These are phyloP conservation scores for Mariannaea sp. DNA, from an alignment of 2,329 filamentous ascomycete genomes.

Conservation along the genomic window DNA sequence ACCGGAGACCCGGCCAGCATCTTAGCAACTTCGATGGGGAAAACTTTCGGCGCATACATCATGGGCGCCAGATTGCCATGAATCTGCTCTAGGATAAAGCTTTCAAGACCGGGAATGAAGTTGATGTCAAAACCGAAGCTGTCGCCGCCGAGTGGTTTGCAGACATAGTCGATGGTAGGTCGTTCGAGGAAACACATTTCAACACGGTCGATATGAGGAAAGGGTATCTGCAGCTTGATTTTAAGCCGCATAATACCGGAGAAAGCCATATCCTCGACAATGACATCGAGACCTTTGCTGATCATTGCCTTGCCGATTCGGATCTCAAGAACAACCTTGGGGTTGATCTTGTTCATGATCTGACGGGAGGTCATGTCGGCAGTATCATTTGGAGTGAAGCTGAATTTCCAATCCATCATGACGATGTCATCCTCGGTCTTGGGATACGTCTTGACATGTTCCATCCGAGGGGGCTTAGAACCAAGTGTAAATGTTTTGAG, in stretches of 20 bases:
- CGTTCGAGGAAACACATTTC: conserved; percentile 94
- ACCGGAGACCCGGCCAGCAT: conserved; percentile 94
- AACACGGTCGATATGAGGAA: conserved; percentile 91
- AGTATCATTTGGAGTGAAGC: conserved; percentile 94
- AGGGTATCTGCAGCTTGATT: conserved; percentile 94
- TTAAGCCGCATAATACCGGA: conserved; percentile 95
- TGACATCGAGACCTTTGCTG: conserved; percentile 95
- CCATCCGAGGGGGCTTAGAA: conserved; percentile 91
- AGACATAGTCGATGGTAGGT: conserved; percentile 93
- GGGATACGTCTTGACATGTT: conserved; percentile 98
- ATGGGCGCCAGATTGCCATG: conserved; percentile 92
- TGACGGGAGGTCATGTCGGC: conserved; percentile 90
- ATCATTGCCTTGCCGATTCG: conserved; percentile 94
- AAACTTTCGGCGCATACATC: conserved; percentile 98
- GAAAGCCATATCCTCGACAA: conserved; percentile 97
- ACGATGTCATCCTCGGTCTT: conserved; percentile 94
- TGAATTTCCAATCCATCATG: conserved; percentile 99
- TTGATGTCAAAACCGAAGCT: conserved; percentile 98
- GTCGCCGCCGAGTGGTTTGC: conserved; percentile 95
- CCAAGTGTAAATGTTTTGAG: conserved; percentile 93
- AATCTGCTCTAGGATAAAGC: conserved; percentile 94
- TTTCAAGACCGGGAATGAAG: conserved; percentile 93
- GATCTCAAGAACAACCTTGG: conserved; percentile 94
- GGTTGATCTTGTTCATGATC: conserved; percentile 93
- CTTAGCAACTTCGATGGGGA: conserved; percentile 98